Conservation (phyloP, 495 filamentous ascomycete species). For the Trypethelium eluteriae region DNA sequence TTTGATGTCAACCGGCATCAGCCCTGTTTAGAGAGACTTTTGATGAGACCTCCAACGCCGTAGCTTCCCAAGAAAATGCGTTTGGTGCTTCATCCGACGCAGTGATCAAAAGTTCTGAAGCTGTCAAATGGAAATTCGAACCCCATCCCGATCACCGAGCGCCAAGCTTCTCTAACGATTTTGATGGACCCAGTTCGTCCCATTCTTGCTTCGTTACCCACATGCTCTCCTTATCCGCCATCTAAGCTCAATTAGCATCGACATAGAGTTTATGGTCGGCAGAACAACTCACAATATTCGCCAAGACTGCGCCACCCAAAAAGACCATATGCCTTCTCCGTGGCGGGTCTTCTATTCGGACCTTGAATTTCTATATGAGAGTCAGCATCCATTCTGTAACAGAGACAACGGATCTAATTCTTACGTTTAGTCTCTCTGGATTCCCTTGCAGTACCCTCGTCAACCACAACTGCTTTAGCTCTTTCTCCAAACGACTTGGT, state of each 20-base stretch:
- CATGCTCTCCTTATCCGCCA: slow-evolving; percentile 97
- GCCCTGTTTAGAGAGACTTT: not conserved
- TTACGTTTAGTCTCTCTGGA: slow-evolving; percentile 76
- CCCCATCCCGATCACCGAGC: slow-evolving; percentile 48
- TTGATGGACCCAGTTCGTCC: slow-evolving; percentile 76
- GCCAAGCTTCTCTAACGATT: slow-evolving; percentile 82
- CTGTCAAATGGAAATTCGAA: not conserved
- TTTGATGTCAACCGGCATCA: not conserved
- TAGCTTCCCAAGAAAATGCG: not conserved
- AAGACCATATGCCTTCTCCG: slow-evolving; percentile 98
- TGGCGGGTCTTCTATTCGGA: slow-evolving; percentile 95
- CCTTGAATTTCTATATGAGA: slow-evolving; percentile 80
- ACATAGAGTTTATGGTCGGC: not conserved
- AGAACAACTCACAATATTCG: slow-evolving; percentile 64
- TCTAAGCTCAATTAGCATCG: slow-evolving; percentile 43
- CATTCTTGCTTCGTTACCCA: slow-evolving; percentile 97
- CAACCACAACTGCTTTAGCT: slow-evolving; percentile 97
- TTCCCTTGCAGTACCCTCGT: slow-evolving; percentile 82
- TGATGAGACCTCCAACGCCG: not conserved
- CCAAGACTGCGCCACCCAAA: slow-evolving; percentile 90
- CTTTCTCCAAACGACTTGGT: slow-evolving; percentile 91
- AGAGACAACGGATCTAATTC: slow-evolving; percentile 23
- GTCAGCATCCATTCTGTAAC: not conserved
- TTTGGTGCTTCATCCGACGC: not conserved
- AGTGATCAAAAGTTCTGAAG: not conserved